Conservation (phyloP, 306 rosid species). For the Cucumis melo region DNA sequence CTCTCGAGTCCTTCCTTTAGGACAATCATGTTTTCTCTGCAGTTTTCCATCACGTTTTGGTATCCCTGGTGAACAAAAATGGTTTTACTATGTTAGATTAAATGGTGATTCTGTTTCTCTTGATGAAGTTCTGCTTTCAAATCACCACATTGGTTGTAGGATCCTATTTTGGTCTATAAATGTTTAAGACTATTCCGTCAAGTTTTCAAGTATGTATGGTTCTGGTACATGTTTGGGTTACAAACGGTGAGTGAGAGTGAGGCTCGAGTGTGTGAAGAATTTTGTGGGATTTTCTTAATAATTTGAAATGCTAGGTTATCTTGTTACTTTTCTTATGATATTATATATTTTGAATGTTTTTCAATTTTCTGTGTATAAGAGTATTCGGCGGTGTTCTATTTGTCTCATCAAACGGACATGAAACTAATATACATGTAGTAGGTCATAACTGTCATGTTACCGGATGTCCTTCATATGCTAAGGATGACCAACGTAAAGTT, state of each 20-base stretch:
- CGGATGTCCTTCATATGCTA: not conserved
- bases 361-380: no score
- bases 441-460: not conserved
- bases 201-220: not conserved
- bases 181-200: not conserved
- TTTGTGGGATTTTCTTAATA: no score
- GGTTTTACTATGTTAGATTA: not conserved
- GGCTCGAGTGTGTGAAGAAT: no score
- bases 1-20: constrained; percentile 62
- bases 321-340: no score
- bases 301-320: no score
- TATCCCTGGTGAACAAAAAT: constrained; percentile 40
- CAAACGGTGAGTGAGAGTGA: no score
- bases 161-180: not conserved
- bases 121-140: not conserved
- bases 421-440: no score
- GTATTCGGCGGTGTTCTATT: no score
- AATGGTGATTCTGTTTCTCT: not conserved
- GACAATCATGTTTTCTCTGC: constrained; percentile 76
- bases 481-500: not conserved
- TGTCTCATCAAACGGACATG: not conserved
- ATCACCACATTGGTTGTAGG: not conserved
- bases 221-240: not conserved
- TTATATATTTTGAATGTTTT: no score
- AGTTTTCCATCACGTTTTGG: constrained; percentile 75